A percentile compares a stretch with the other conserved stretches of the same genome.
These are phyloP conservation scores for Naganishia sp. DNA, from an alignment of 1,284 basidiomycete species.

Conservation along the genomic window DNA sequence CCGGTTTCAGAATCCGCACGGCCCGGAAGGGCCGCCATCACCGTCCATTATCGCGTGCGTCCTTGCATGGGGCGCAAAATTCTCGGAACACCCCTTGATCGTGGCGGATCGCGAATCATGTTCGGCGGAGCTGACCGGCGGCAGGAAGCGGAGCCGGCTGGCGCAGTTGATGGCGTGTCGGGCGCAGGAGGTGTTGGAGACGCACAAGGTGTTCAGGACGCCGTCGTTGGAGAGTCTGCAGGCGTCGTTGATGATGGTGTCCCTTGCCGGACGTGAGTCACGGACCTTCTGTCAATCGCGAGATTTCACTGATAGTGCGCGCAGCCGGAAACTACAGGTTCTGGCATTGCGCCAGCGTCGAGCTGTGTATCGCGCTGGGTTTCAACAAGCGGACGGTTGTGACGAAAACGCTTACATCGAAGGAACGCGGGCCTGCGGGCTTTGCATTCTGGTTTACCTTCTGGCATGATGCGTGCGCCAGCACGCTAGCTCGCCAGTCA, in stretches of 20 bases:
- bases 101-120: conserved; percentile 69
- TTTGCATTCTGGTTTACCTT: conserved; percentile 30
- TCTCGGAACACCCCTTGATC: conserved; percentile 80
- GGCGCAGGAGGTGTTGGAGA: conserved; percentile 78
- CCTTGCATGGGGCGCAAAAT: conserved; percentile 89
- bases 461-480: conserved; percentile 22
- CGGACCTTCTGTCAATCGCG: background rate
- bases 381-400: conserved; percentile 27
- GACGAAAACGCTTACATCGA: background rate
- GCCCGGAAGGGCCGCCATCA: conserved; percentile 58
- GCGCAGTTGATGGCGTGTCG: conserved; percentile 75
- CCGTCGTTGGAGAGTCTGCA: conserved; percentile 74
- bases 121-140: conserved; percentile 36
- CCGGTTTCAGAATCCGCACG: conserved; percentile 44
- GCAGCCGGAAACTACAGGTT: conserved; percentile 22
- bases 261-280: conserved; percentile 28
- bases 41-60: conserved; percentile 79
- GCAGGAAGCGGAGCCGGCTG: conserved; percentile 62
- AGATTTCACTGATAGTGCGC: background rate
- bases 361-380: conserved; percentile 14
- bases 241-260: conserved; percentile 45
- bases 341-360: conserved; percentile 19
- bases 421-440: conserved; percentile 21
- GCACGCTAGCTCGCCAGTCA: conserved; percentile 5
- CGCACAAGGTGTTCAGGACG: conserved; percentile 76